These are phyloP conservation scores for Trifolium subterraneum DNA, from an alignment of 306 rosid genomes.

Conservation along the genomic window DNA sequence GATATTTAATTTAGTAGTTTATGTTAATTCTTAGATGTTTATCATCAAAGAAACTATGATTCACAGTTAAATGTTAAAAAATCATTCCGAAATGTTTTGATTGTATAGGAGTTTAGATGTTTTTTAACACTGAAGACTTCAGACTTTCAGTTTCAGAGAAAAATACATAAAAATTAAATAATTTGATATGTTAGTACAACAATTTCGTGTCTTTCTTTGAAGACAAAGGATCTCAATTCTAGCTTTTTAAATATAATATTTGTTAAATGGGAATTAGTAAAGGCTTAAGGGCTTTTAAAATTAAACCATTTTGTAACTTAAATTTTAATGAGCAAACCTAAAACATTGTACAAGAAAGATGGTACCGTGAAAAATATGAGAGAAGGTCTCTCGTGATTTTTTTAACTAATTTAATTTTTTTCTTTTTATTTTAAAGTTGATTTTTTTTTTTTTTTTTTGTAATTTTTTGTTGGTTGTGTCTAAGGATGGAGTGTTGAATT, in stretches of 20 bases:
- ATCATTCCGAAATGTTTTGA: neutral
- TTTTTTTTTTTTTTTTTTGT: neutral
- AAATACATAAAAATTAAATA: neutral
- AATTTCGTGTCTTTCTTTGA: neutral
- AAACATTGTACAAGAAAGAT: neutral
- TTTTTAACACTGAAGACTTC: neutral
- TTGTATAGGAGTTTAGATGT: neutral
- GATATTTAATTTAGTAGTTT: neutral
- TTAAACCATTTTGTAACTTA: neutral
- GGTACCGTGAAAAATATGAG: neutral
- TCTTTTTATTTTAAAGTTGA: neutral
- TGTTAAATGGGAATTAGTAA: neutral
- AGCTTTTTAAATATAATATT: neutral
- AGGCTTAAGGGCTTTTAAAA: neutral
- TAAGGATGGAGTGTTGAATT: neutral
- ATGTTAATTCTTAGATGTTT: neutral
- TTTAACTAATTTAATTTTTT: neutral
- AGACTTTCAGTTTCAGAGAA: neutral
- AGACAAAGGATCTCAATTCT: neutral
- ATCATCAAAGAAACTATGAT: neutral
- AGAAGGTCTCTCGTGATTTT: neutral
- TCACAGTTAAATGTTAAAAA: neutral
- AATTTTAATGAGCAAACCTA: neutral
- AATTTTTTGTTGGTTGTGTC: neutral
- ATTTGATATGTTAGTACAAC: neutral